phyloP scores from a whole-genome alignment of 176 grass and related monocot genomes.

The Oropetium thomaeum region DNA sequence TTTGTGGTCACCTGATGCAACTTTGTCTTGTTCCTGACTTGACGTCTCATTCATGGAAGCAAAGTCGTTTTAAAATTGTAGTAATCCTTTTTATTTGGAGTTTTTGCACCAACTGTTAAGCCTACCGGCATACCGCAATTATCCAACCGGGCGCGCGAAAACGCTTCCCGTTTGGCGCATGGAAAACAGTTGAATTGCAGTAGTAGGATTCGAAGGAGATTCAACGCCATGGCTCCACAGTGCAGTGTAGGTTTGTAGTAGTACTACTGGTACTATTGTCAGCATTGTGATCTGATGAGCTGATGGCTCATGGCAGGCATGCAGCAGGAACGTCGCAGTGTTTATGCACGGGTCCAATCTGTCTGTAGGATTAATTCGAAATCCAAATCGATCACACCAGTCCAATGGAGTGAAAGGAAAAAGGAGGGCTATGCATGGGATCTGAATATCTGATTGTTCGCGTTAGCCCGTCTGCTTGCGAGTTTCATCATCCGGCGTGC shows the following conservation, averaged over 20 bases:
- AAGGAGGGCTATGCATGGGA: no score
- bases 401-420: background rate
- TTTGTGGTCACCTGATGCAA: background rate
- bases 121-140: no score
- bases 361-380: no score
- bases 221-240: no score
- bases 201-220: background rate
- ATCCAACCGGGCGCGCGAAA: no score
- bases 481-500: background rate
- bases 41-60: conserved; percentile 10
- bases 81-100: background rate
- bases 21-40: background rate
- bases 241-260: background rate
- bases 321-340: background rate
- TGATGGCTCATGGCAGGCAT: conserved; percentile 1
- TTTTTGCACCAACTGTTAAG: background rate
- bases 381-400: background rate
- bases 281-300: background rate
- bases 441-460: conserved; percentile 22
- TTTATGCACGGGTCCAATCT: background rate
- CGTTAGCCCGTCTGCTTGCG: background rate
- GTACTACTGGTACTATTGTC: background rate
- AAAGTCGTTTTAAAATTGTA: background rate
- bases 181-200: background rate
- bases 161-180: no score